Evolutionary conservation across 2,329 filamentous ascomycete species (phyloP).

Genomic region (Trichoderma harzianum): DNA sequence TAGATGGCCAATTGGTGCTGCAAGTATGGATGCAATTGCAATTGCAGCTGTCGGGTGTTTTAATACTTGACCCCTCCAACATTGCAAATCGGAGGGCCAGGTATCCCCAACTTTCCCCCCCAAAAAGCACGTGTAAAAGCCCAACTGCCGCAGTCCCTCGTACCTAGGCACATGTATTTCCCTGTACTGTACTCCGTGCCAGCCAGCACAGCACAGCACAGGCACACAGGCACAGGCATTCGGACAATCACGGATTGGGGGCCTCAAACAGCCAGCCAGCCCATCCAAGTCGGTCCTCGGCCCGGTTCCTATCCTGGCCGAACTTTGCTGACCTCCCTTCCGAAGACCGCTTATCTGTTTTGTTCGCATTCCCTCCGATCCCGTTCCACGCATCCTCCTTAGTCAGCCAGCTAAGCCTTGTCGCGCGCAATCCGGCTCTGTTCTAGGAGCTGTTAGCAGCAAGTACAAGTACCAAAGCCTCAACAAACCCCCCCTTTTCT

Average conservation of each 20-base stretch:
- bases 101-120: background rate
- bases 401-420: conserved; percentile 15
- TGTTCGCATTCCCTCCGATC: conserved; percentile 2
- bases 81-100: background rate
- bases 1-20: background rate
- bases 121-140: conserved; percentile 1
- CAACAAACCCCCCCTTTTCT: conserved; percentile 1
- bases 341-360: background rate
- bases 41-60: background rate
- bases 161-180: background rate
- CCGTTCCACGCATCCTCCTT: background rate
- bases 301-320: conserved; percentile 1
- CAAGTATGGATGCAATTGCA: background rate
- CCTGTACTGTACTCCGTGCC: too few species aligned
- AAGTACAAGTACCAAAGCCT: conserved; percentile 16
- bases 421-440: conserved; percentile 9
- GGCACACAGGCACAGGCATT: background rate
- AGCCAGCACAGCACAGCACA: too few species aligned
- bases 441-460: background rate
- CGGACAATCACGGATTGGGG: conserved; percentile 9
- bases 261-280: background rate
- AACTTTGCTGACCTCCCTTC: conserved; percentile 11
- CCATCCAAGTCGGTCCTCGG: conserved; percentile 3
- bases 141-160: background rate
- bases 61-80: background rate